These are phyloP conservation scores for Fusarium foetens DNA, from an alignment of 2,329 filamentous ascomycete genomes.

Conservation along the genomic window DNA sequence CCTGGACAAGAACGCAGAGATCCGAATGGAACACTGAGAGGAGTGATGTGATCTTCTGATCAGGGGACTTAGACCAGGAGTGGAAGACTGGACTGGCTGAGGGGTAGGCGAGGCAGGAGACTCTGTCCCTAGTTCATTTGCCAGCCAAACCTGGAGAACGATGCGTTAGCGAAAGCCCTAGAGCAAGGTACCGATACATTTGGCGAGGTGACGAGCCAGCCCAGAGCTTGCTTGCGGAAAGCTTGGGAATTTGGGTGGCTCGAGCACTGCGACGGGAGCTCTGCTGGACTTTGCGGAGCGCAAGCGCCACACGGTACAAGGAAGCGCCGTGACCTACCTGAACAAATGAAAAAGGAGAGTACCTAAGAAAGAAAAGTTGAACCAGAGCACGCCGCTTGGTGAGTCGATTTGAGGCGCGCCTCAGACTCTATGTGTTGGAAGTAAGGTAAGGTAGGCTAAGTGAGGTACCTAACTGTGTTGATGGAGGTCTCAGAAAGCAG, in stretches of 20 bases:
- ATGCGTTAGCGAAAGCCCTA: slow-evolving; percentile 39
- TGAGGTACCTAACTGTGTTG: not conserved
- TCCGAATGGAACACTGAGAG: slow-evolving; percentile 26
- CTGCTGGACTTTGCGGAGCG: slow-evolving; percentile 2
- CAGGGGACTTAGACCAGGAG: slow-evolving; percentile 21
- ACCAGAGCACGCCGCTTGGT: slow-evolving; percentile 14
- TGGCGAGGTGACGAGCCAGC: slow-evolving; percentile 9
- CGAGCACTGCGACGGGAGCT: slow-evolving; percentile 14
- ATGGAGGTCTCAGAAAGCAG: slow-evolving; percentile 27
- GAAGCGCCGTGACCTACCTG: slow-evolving; percentile 19
- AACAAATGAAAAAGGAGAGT: not conserved
- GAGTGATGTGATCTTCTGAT: slow-evolving; percentile 38
- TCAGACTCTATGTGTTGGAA: slow-evolving; percentile 14
- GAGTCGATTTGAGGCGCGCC: slow-evolving; percentile 4
- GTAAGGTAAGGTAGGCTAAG: not conserved
- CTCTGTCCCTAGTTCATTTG: slow-evolving; percentile 35
- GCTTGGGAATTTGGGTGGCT: slow-evolving; percentile 28
- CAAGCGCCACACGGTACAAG: not conserved
- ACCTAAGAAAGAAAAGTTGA: not conserved
- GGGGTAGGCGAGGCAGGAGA: slow-evolving; percentile 32
- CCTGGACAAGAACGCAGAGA: slow-evolving; percentile 20
- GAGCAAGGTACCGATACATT: slow-evolving; percentile 41
- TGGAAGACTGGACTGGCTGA: slow-evolving; percentile 17
- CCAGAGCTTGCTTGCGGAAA: slow-evolving; percentile 32
- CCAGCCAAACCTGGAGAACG: slow-evolving; percentile 40